phyloP scores from a whole-genome alignment of 2,329 filamentous ascomycete species.

The Atkinsonella texensis region DNA sequence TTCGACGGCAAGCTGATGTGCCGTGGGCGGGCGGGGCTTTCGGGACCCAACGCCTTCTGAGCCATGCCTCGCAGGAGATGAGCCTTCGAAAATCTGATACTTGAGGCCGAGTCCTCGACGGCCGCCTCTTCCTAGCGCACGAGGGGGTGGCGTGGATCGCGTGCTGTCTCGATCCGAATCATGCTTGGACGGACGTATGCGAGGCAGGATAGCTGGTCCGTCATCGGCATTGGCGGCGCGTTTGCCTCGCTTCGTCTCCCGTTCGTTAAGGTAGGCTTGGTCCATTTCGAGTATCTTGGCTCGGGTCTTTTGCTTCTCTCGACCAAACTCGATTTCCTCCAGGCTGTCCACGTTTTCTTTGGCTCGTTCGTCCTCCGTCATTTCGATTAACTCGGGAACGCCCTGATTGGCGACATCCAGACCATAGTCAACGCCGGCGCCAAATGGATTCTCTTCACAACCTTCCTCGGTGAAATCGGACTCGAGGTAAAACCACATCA shows the following conservation, averaged over 20 bases:
- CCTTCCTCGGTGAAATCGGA: conserved; percentile 86
- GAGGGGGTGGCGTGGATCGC: conserved; percentile 30
- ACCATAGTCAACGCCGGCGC: conserved; percentile 54
- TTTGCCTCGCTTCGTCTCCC: conserved; percentile 45
- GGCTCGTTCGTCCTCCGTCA: conserved; percentile 53
- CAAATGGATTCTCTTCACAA: conserved; percentile 84
- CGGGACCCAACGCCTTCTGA: conserved; percentile 44
- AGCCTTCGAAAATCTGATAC: conserved; percentile 48
- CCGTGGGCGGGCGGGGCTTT: conserved; percentile 64
- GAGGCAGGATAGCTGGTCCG: conserved; percentile 46
- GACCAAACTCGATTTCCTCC: conserved; percentile 58
- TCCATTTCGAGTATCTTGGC: conserved; percentile 66
- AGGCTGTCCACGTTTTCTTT: conserved; percentile 63
- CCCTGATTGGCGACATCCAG: conserved; percentile 55
- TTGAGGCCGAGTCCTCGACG: conserved; percentile 32
- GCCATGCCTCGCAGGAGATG: conserved; percentile 43
- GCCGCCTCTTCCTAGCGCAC: conserved; percentile 16
- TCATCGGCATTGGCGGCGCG: conserved; percentile 33
- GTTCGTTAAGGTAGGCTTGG: conserved; percentile 53
- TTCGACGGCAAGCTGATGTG: conserved; percentile 72
- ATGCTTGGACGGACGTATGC: conserved; percentile 51
- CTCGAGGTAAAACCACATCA: conserved; percentile 99
- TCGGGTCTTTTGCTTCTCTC: conserved; percentile 61
- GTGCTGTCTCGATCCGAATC: conserved; percentile 35
- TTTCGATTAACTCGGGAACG: conserved; percentile 52